Conservation (phyloP, 2,329 filamentous ascomycete species). For the Kalaharituber pfeilii region DNA sequence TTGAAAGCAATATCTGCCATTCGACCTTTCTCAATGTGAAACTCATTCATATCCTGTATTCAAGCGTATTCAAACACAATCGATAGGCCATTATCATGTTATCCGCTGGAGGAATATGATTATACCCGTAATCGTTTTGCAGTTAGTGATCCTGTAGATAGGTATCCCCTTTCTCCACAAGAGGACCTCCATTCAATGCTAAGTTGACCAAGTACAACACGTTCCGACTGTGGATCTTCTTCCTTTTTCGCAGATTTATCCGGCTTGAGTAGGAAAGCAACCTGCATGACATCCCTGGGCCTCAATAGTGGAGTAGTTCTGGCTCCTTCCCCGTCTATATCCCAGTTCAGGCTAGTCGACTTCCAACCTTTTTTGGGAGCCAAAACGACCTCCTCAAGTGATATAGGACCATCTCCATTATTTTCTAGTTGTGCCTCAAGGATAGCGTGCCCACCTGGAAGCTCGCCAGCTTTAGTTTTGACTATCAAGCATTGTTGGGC, state of each 20-base stretch:
- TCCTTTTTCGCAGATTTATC: constrained; percentile 21
- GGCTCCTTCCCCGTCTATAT: constrained; percentile 27
- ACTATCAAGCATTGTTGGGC: constrained; percentile 82
- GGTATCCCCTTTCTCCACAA: constrained; percentile 74
- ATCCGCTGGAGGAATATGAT: no score
- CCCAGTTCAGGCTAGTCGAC: constrained; percentile 35
- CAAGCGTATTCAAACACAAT: neutral
- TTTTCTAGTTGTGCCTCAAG: constrained; percentile 94
- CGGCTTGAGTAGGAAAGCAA: constrained; percentile 45
- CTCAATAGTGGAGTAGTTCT: constrained; percentile 29
- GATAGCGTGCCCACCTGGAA: constrained; percentile 37
- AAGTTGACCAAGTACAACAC: constrained; percentile 58
- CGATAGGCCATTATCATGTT: neutral
- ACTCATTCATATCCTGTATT: no score
- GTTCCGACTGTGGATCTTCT: constrained; percentile 32
- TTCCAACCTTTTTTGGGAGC: constrained; percentile 15
- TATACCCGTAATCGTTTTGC: neutral
- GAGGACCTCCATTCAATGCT: constrained; percentile 75
- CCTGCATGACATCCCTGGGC: constrained; percentile 46
- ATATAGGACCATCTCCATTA: constrained; percentile 65
- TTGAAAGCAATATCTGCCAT: no score
- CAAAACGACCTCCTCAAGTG: constrained; percentile 44
- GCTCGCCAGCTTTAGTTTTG: constrained; percentile 63
- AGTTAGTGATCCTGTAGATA: constrained; percentile 50
- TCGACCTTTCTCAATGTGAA: no score